A percentile compares a stretch with the other conserved stretches of the same genome.
These are phyloP conservation scores for Ceratocystis cacaofunesta DNA, from an alignment of 2,329 filamentous ascomycete species.

Conservation along the genomic window DNA sequence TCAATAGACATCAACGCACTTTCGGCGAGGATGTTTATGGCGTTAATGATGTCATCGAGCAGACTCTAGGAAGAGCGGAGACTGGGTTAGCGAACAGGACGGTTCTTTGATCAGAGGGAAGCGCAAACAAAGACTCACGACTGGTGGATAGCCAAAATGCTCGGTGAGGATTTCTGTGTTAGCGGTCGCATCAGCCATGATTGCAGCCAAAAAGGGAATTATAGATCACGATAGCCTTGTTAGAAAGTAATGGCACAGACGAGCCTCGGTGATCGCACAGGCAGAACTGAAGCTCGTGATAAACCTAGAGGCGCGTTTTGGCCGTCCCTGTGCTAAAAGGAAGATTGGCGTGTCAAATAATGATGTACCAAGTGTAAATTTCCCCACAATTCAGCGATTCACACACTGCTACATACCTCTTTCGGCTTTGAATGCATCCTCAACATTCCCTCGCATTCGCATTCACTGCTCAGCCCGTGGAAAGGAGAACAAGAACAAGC, in stretches of 20 bases:
- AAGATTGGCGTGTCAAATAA: neutral
- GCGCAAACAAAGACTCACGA: slow-evolving; percentile 41
- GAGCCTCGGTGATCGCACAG: neutral
- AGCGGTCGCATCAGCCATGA: slow-evolving; percentile 20
- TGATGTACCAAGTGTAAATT: neutral
- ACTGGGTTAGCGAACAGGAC: slow-evolving; percentile 8
- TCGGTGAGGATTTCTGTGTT: slow-evolving; percentile 69
- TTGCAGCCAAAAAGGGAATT: neutral
- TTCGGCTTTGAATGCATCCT: neutral
- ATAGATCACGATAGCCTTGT: neutral
- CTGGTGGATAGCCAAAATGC: slow-evolving; percentile 86
- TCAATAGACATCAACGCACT: slow-evolving; percentile 80
- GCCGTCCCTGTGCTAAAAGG: neutral
- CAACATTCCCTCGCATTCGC: neutral
- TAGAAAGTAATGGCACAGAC: neutral
- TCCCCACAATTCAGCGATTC: neutral
- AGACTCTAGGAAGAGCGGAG: slow-evolving; percentile 46
- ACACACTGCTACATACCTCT: neutral
- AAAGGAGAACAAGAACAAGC: neutral
- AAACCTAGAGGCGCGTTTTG: neutral
- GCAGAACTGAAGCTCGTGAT: neutral
- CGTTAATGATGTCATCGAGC: slow-evolving; percentile 96
- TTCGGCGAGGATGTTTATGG: slow-evolving; percentile 84
- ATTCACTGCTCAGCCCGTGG: neutral
- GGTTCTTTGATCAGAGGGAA: neutral